Evolutionary conservation across 2,329 filamentous ascomycete genomes (phyloP).

Genomic region (Nemania diffusa): DNA sequence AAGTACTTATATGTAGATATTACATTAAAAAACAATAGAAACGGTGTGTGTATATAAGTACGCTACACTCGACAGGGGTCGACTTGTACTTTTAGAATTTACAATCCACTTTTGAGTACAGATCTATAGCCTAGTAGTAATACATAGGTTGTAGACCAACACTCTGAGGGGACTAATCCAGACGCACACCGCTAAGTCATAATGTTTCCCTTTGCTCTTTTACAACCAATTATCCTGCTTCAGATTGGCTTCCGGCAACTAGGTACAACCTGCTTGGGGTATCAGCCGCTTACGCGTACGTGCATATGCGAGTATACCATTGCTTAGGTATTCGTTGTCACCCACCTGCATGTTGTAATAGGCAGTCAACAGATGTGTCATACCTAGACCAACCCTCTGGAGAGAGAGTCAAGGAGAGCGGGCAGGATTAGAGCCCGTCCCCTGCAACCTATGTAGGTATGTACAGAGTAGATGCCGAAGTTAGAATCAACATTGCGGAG

Average conservation of each 20-base stretch:
- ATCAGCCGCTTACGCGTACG: slow-evolving; percentile 3
- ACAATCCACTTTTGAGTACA: no score
- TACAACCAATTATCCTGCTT: background rate
- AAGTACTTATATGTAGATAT: no score
- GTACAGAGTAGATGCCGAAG: background rate
- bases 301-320: slow-evolving; percentile 9
- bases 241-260: background rate
- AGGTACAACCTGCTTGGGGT: background rate
- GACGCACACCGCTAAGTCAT: slow-evolving; percentile 13
- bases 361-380: slow-evolving; percentile 6
- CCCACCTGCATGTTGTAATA: no score
- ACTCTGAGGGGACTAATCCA: no score
- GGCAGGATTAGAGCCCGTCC: slow-evolving; percentile 13
- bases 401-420: slow-evolving; percentile 1
- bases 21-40: no score
- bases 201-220: background rate
- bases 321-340: slow-evolving; percentile 2
- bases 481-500: background rate
- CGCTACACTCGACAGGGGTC: no score
- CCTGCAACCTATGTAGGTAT: slow-evolving; percentile 10
- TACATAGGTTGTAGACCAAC: no score
- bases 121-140: no score
- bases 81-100: background rate
- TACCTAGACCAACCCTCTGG: slow-evolving; percentile 1
- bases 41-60: no score